Conservation (phyloP, 1,139 yeast species). For the Lodderomyces pseudojiufengensis region DNA sequence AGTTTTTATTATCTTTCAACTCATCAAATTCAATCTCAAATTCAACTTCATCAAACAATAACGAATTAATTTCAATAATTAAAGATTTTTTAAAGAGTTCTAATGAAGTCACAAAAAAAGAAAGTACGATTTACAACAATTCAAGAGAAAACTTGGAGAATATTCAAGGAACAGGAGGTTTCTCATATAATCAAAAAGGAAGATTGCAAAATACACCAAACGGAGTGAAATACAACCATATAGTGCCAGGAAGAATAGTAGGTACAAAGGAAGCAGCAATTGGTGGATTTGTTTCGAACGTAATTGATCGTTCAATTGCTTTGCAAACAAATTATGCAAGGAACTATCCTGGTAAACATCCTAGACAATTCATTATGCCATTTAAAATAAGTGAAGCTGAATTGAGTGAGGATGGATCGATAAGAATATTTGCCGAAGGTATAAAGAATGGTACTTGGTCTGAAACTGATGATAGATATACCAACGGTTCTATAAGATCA, state of each 20-base stretch:
- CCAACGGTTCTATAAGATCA: constrained; percentile 29
- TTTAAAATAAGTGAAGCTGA: constrained; percentile 42
- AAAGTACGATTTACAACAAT: constrained; percentile 18
- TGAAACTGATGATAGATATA: constrained; percentile 25
- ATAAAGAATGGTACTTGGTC: constrained; percentile 42
- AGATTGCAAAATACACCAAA: constrained; percentile 70
- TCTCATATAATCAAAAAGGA: constrained; percentile 69
- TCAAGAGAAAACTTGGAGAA: constrained; percentile 1
- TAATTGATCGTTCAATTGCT: constrained; percentile 34
- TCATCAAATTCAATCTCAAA: constrained; percentile 6
- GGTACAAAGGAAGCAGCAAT: constrained; percentile 56
- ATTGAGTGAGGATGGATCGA: constrained; percentile 33
- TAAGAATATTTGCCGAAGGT: constrained; percentile 40
- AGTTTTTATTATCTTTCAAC: constrained; percentile 17
- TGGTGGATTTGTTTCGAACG: constrained; percentile 67
- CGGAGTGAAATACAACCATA: constrained; percentile 57
- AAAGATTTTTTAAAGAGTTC: constrained; percentile 26
- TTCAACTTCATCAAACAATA: constrained; percentile 7
- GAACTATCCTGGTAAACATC: constrained; percentile 41
- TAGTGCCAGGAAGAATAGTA: constrained; percentile 70
- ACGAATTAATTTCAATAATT: constrained; percentile 22
- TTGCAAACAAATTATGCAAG: constrained; percentile 41
- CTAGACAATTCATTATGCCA: constrained; percentile 45
- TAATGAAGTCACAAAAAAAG: constrained; percentile 19
- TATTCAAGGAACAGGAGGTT: constrained; percentile 68